A percentile compares a stretch with the other conserved stretches of the same genome.
phyloP scores from a whole-genome alignment of 805 yeast species.

The Ogataea chonburiensis region DNA sequence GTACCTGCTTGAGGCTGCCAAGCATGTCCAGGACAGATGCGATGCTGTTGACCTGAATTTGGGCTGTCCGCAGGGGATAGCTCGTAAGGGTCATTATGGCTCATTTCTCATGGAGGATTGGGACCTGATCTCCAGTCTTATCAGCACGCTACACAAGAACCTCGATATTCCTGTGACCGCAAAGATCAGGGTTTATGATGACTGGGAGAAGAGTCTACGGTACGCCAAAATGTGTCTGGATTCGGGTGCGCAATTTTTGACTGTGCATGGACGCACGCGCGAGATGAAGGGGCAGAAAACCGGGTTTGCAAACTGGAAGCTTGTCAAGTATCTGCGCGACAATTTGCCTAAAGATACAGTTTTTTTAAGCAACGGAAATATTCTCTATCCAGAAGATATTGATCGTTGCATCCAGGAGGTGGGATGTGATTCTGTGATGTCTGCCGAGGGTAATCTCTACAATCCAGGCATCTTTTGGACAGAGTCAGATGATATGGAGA shows the following conservation, averaged over 20 bases:
- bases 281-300: slow-evolving; percentile 98
- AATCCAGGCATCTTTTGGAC: slow-evolving; percentile 90
- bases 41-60: slow-evolving; percentile 95
- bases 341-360: slow-evolving; percentile 78
- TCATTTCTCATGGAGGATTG: slow-evolving; percentile 97
- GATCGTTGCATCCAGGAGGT: slow-evolving; percentile 62
- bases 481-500: slow-evolving; percentile 49
- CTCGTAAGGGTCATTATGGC: slow-evolving; percentile 92
- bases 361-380: slow-evolving; percentile 91
- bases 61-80: slow-evolving; percentile 99
- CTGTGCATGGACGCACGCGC: slow-evolving; percentile 93
- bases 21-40: slow-evolving; percentile 73
- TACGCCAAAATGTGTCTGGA: slow-evolving; percentile 86
- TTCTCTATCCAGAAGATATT: slow-evolving; percentile 85
- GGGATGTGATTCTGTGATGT: slow-evolving; percentile 89
- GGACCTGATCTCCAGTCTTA: slow-evolving; percentile 73
- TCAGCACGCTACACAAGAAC: slow-evolving; percentile 69
- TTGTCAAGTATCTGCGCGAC: slow-evolving; percentile 71
- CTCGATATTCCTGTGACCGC: slow-evolving; percentile 90
- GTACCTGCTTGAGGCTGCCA: slow-evolving; percentile 76
- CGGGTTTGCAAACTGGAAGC: slow-evolving; percentile 92
- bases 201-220: slow-evolving; percentile 73
- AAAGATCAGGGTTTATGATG: slow-evolving; percentile 86
- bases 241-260: slow-evolving; percentile 94
- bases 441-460: slow-evolving; percentile 92